Conservation (phyloP, 768 basidiomycete genomes). For the Harrya chromipes region DNA sequence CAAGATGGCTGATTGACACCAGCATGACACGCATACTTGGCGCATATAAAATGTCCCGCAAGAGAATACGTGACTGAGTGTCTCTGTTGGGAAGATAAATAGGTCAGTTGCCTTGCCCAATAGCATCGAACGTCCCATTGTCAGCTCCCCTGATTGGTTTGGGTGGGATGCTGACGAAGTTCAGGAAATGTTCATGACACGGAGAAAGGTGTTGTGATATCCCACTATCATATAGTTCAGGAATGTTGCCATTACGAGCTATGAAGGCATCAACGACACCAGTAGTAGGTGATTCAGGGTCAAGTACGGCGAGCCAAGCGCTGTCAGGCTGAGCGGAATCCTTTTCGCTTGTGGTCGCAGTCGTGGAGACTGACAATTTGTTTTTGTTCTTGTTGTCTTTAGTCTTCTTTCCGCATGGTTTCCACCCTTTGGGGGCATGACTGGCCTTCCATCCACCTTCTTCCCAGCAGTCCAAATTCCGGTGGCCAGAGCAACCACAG, state of each 20-base stretch:
- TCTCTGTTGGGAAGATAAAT: no score
- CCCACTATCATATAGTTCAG: not conserved
- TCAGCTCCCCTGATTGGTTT: no score
- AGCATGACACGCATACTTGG: slow-evolving; percentile 13
- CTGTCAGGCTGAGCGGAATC: not conserved
- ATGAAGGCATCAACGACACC: no score
- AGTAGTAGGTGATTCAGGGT: not conserved
- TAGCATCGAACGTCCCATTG: not conserved
- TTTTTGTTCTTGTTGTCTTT: no score
- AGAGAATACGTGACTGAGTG: no score
- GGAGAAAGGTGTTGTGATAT: not conserved
- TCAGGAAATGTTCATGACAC: not conserved
- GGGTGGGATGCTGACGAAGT: not conserved
- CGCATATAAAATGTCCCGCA: no score
- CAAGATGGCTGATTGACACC: slow-evolving; percentile 13
- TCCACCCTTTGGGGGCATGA: slow-evolving; percentile 3
- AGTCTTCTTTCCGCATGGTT: not conserved
- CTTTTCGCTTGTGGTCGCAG: not conserved
- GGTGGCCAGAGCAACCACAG: slow-evolving; percentile 5
- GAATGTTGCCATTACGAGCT: no score
- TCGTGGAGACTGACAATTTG: no score
- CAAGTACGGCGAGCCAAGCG: not conserved
- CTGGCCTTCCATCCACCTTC: not conserved
- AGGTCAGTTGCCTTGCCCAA: no score
- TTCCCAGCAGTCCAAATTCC: not conserved